Evolutionary conservation across 768 basidiomycete genomes (phyloP).

Genomic region (Russula foetens): DNA sequence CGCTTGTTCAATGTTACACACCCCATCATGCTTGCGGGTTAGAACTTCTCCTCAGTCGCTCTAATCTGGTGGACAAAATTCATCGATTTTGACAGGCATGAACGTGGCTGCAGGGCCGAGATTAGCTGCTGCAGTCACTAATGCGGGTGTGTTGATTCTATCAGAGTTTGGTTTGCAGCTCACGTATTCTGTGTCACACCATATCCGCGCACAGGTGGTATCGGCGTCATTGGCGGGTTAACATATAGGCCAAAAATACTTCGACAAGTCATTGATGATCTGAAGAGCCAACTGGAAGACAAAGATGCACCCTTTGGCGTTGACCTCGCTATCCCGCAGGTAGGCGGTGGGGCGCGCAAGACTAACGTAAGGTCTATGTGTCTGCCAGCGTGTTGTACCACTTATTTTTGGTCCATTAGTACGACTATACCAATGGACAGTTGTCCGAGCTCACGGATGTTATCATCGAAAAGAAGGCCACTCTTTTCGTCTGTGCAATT

Average conservation of each 20-base stretch:
- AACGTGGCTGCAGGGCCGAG: constrained; percentile 81
- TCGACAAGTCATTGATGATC: constrained; percentile 54
- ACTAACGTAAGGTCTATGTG: constrained; percentile 48
- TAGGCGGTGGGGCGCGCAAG: constrained; percentile 76
- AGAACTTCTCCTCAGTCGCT: not conserved
- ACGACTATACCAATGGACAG: constrained; percentile 74
- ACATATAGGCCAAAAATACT: constrained; percentile 67
- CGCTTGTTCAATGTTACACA: constrained; percentile 71
- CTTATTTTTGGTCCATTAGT: constrained; percentile 25
- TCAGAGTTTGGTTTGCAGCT: not conserved
- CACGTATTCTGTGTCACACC: not conserved
- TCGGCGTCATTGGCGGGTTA: constrained; percentile 84
- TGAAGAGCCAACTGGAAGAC: constrained; percentile 69
- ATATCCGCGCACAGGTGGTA: constrained; percentile 42
- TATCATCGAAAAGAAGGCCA: constrained; percentile 62
- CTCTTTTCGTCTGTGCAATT: constrained; percentile 77
- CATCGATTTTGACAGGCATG: constrained; percentile 42
- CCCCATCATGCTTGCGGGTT: constrained; percentile 76
- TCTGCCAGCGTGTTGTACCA: not conserved
- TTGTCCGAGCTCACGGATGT: constrained; percentile 71
- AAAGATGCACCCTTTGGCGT: constrained; percentile 73
- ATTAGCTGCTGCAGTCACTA: constrained; percentile 86
- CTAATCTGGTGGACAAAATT: constrained; percentile 1
- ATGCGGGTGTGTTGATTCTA: constrained; percentile 45
- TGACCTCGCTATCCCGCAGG: constrained; percentile 75